Base-by-base conservation (phyloP, 345 rosid species). In the Combretum micranthum region DNA sequence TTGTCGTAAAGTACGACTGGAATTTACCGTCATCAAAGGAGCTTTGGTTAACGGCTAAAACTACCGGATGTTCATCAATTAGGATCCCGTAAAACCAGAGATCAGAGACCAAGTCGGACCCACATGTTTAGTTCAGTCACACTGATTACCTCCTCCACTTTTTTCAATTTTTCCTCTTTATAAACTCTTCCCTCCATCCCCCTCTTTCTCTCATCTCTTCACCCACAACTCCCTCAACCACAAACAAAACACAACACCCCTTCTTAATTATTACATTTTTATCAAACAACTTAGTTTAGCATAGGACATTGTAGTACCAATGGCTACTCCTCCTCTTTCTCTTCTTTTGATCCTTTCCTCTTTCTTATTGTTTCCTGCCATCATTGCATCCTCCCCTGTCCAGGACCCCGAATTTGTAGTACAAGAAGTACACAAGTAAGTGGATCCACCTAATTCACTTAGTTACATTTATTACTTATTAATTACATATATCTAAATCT, bases 381-480 rank as follows among this genome's bases (percentile, higher is more conserved):
- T 75, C 52, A 50, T 72, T 70, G 75, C 69, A 52, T 70, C 86
- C 53, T 71, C 72, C 48, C 71, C 73, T 1, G 83, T 80, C 61
- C 77, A 70, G 4, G 80, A 82, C 67, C 86, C 88, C 2, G 86
- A 87, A 58, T 32, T 67, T 12, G 79, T 84, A 4, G 83, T 73
- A 1, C 72, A 80, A 16, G 82, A 87, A 65, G 88, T 87, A 3
- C 88, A 87, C 62, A 75, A 77, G 95, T 86, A 64, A 23, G 14
- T 21, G 39, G 10, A 9, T 32, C 39, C 39, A 32, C 39, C 39
- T 32, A n/a, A n/a, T n/a, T 4, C 9, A 32, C 39, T 32, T 32
- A 32, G 39, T 32, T 32, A 32, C 7, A 7, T 4, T 32, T 5
- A 32, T 32, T 32, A 7, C n/a, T n/a, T n/a, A n/a, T n/a, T n/a